A percentile compares a stretch with the other conserved stretches of the same genome.
Conservation (phyloP, 768 basidiomycete genomes). For the Tylopilus sp. region DNA sequence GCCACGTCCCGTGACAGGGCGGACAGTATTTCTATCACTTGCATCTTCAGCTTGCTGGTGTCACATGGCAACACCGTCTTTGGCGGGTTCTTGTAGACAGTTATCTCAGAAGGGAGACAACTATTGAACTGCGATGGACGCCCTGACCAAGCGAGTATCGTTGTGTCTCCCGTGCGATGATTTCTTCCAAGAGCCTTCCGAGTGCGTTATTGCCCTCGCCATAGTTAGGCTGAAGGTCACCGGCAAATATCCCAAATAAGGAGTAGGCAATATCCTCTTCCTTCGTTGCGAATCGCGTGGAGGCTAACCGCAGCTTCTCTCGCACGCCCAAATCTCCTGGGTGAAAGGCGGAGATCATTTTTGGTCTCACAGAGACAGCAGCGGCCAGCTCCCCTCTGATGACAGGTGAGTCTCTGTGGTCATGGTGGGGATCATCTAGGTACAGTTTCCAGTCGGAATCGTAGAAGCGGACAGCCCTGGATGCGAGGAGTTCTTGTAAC, state of each 20-base stretch:
- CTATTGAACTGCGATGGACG: too few species aligned
- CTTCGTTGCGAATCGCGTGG: background rate
- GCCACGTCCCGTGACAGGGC: too few species aligned
- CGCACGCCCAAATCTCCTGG: background rate
- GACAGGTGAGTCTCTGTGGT: constrained; percentile 1
- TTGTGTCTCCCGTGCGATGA: too few species aligned
- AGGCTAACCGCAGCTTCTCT: constrained; percentile 4
- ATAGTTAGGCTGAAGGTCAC: background rate
- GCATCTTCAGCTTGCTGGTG: too few species aligned
- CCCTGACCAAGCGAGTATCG: too few species aligned
- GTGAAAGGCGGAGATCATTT: background rate
- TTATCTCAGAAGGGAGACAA: too few species aligned
- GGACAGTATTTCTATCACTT: too few species aligned
- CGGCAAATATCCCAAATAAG: constrained; percentile 2
- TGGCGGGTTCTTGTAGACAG: too few species aligned
- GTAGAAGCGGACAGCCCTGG: constrained; percentile 8
- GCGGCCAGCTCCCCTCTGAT: background rate
- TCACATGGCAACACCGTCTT: too few species aligned
- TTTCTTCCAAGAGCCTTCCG: too few species aligned
- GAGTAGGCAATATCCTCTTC: constrained; percentile 3
- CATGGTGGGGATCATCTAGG: background rate
- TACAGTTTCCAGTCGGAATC: constrained; percentile 4
- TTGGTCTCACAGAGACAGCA: background rate
- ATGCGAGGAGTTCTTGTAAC: constrained; percentile 7
- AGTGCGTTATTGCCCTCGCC: too few species aligned